These are phyloP conservation scores for Clausena lansium DNA, from an alignment of 345 rosid genomes.

Conservation along the genomic window DNA sequence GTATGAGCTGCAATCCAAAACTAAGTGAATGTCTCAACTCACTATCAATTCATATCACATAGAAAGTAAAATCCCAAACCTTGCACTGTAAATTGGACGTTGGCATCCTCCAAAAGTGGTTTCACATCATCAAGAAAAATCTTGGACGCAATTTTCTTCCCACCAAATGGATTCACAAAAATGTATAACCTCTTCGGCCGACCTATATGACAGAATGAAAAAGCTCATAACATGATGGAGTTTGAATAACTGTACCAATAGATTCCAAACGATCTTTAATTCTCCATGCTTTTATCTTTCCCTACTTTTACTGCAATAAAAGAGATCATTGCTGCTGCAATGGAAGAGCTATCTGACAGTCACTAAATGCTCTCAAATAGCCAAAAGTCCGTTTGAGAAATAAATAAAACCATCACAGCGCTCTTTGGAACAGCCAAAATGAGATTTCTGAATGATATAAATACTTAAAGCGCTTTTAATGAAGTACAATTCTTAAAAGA, in stretches of 20 bases:
- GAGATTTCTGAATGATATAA: neutral
- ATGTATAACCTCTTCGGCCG: slow-evolving; percentile 76
- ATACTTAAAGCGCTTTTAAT: neutral
- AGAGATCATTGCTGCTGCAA: neutral
- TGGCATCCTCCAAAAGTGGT: slow-evolving; percentile 82
- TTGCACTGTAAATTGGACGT: slow-evolving; percentile 57
- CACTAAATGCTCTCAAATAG: neutral
- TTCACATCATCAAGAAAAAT: slow-evolving; percentile 63
- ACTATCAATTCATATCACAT: neutral
- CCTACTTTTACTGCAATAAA: neutral
- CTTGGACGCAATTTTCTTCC: slow-evolving; percentile 68
- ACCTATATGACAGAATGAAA: slow-evolving; percentile 39
- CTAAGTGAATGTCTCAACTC: neutral
- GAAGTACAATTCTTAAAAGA: neutral
- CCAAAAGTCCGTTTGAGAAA: neutral
- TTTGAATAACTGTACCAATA: neutral
- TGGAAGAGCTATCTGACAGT: neutral
- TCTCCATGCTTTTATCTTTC: neutral
- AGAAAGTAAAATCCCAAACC: slow-evolving; percentile 37
- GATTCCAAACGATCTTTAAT: neutral
- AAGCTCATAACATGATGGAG: neutral
- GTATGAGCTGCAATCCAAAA: neutral
- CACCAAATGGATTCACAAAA: slow-evolving; percentile 86
- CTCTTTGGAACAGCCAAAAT: too few relatives aligned
- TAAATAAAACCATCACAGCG: too few relatives aligned